Evolutionary conservation across 2,329 filamentous ascomycete species (phyloP).

Genomic region (Claviceps pazoutovae): DNA sequence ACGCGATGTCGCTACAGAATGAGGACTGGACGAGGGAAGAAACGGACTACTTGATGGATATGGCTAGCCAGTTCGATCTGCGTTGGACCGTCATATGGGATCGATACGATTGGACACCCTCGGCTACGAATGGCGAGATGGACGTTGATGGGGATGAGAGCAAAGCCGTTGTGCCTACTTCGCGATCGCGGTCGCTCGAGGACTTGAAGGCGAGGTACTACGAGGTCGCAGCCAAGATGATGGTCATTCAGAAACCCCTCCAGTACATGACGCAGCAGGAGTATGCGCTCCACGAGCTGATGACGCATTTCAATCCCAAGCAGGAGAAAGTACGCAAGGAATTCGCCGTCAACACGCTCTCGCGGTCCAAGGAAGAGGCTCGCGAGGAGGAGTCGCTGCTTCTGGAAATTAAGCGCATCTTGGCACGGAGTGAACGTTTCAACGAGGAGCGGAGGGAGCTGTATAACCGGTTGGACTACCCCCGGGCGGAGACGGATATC

Average conservation of each 20-base stretch:
- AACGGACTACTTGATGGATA: conserved; percentile 74
- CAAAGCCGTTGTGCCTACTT: conserved; percentile 39
- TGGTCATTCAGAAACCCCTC: conserved; percentile 64
- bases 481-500: conserved; percentile 54
- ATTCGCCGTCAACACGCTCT: conserved; percentile 66
- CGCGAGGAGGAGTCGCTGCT: conserved; percentile 84
- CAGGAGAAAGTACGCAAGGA: conserved; percentile 72
- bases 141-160: conserved; percentile 31
- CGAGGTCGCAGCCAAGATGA: conserved; percentile 67
- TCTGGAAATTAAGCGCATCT: conserved; percentile 81
- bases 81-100: conserved; percentile 89
- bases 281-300: conserved; percentile 68
- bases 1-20: conserved; percentile 58
- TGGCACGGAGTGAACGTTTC: conserved; percentile 71
- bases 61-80: conserved; percentile 67
- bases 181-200: conserved; percentile 58
- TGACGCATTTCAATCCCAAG: conserved; percentile 72
- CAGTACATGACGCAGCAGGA: conserved; percentile 81
- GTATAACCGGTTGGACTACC: conserved; percentile 76
- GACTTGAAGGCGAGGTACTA: conserved; percentile 90
- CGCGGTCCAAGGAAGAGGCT: conserved; percentile 72
- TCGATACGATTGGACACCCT: conserved; percentile 63
- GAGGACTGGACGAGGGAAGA: conserved; percentile 82
- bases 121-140: conserved; percentile 29
- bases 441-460: conserved; percentile 80